Percentiles rank a stretch among this genome's conserved stretches.
Evolutionary conservation across 169 alveolate species (phyloP).

Genomic region (Hepatocystis sp.): DNA sequence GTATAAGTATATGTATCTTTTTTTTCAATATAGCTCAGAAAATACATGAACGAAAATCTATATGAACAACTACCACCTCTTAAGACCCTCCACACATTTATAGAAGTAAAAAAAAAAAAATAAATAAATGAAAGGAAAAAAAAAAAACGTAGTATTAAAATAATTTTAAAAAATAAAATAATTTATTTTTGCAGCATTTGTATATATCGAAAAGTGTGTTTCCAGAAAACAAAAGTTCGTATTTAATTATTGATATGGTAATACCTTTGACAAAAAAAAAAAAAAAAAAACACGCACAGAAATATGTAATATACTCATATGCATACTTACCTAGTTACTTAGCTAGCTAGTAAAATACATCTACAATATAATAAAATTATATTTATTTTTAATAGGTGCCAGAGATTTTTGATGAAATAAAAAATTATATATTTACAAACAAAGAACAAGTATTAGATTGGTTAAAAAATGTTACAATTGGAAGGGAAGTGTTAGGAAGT

Average conservation of each 20-base stretch:
- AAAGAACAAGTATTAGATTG: conserved; percentile 9
- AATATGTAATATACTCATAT: too few relatives aligned
- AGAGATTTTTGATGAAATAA: conserved; percentile 60
- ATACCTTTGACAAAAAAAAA: not conserved
- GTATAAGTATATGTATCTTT: too few relatives aligned
- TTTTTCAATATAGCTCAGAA: conserved; percentile 25
- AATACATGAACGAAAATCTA: conserved; percentile 41
- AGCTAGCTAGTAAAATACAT: not conserved
- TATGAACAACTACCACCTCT: conserved; percentile 63
- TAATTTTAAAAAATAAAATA: not conserved
- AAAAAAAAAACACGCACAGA: conserved; percentile 2
- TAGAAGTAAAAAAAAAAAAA: conserved; percentile 34
- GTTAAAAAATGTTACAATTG: conserved; percentile 30
- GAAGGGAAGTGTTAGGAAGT: conserved; percentile 26
- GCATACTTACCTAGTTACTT: too few relatives aligned
- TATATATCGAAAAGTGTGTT: conserved; percentile 55
- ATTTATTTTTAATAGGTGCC: conserved; percentile 30
- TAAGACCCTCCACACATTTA: conserved; percentile 55
- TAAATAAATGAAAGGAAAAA: not conserved
- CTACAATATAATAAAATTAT: not conserved
- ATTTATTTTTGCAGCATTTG: conserved; percentile 25
- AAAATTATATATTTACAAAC: conserved; percentile 34
- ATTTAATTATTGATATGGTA: conserved; percentile 64
- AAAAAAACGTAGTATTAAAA: not conserved
- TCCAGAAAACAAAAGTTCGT: conserved; percentile 65